Percentiles rank a stretch among this genome's conserved stretches.
These are phyloP conservation scores for Claviceps pazoutovae DNA, from an alignment of 2,329 filamentous ascomycete species.

Conservation along the genomic window DNA sequence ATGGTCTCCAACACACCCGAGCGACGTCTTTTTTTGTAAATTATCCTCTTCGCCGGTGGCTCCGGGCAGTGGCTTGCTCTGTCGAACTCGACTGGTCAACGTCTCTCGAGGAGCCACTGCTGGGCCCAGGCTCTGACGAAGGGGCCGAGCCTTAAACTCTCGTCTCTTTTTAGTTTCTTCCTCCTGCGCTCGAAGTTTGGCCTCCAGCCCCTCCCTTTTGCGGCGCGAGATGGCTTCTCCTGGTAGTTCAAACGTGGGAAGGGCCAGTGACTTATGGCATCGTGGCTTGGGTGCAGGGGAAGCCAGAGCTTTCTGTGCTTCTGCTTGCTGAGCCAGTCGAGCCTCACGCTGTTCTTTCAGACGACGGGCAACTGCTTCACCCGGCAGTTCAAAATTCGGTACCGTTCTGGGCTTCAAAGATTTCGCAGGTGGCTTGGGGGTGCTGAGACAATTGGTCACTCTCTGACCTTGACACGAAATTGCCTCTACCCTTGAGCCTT, in stretches of 20 bases:
- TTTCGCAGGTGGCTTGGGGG: slow-evolving; percentile 31
- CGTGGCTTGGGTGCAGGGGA: slow-evolving; percentile 31
- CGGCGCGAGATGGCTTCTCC: slow-evolving; percentile 45
- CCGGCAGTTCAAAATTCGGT: slow-evolving; percentile 47
- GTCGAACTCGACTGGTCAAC: slow-evolving; percentile 41
- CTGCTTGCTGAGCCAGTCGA: slow-evolving; percentile 27
- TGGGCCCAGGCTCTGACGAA: slow-evolving; percentile 30
- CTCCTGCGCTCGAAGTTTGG: slow-evolving; percentile 40
- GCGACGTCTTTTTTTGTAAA: slow-evolving; percentile 14
- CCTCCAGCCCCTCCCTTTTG: slow-evolving; percentile 42
- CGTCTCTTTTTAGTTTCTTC: slow-evolving; percentile 46
- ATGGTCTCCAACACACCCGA: slow-evolving; percentile 6
- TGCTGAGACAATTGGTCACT: slow-evolving; percentile 6
- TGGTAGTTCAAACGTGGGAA: slow-evolving; percentile 46
- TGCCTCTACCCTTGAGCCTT: slow-evolving; percentile 7
- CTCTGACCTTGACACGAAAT: slow-evolving; percentile 11
- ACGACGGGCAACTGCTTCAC: slow-evolving; percentile 44
- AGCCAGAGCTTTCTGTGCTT: slow-evolving; percentile 18
- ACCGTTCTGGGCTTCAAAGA: slow-evolving; percentile 41
- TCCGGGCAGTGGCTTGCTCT: slow-evolving; percentile 25
- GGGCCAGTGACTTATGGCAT: slow-evolving; percentile 37
- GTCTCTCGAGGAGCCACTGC: slow-evolving; percentile 39
- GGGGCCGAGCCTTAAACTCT: slow-evolving; percentile 49
- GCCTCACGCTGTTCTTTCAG: slow-evolving; percentile 46
- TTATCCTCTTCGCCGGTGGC: slow-evolving; percentile 9